Conservation (phyloP, 139 green algal genomes). For the Chlorella sp. region DNA sequence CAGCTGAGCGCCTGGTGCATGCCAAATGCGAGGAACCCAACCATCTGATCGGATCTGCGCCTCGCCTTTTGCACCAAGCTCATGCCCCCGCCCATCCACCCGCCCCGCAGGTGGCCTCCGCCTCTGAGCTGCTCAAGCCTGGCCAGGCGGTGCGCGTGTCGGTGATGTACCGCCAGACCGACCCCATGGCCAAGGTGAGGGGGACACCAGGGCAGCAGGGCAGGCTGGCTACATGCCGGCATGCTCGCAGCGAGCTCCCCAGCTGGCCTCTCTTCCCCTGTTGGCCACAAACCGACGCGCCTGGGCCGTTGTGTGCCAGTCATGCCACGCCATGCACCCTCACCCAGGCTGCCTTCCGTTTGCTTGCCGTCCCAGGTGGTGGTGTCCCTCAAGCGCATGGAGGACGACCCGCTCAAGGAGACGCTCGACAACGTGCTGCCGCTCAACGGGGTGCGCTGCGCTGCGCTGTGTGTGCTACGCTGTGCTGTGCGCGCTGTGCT, state of each 20-base stretch:
- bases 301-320: too few relatives aligned
- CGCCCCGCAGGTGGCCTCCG: background rate
- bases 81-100: too few relatives aligned
- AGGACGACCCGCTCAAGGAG: constrained; percentile 61
- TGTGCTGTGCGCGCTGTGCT: background rate
- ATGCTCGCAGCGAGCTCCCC: background rate
- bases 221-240: background rate
- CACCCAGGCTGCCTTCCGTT: background rate
- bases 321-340: background rate
- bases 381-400: constrained; percentile 57
- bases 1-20: too few relatives aligned
- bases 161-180: constrained; percentile 18
- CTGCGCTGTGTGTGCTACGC: background rate
- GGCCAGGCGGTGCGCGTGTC: constrained; percentile 48
- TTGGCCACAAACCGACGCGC: background rate
- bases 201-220: background rate
- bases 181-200: constrained; percentile 30
- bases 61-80: too few relatives aligned
- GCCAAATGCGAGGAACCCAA: too few relatives aligned
- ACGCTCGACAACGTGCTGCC: constrained; percentile 63
- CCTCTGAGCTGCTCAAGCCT: constrained; percentile 3
- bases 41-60: too few relatives aligned
- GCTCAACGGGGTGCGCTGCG: constrained; percentile 6
- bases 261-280: background rate
- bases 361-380: constrained; percentile 2